Conservation (phyloP, 2,329 filamentous ascomycete species). For the Colletotrichum filicis region DNA sequence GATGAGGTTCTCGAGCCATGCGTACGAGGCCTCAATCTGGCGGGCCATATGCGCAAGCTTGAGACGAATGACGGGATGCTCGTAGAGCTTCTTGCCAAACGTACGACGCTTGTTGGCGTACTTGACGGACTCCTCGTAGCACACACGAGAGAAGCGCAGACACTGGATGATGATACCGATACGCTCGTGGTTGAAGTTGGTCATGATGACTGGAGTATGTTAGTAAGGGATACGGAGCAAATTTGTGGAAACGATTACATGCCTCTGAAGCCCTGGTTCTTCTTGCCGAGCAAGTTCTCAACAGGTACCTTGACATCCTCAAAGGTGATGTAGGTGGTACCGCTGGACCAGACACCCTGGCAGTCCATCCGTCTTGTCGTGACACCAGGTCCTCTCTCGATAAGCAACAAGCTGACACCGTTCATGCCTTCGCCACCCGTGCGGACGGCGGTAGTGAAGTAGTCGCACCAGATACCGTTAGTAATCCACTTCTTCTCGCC, state of each 20-base stretch:
- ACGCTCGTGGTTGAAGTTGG: constrained; percentile 99
- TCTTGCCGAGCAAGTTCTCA: constrained; percentile 98
- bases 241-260: constrained; percentile 35
- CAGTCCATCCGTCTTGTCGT: constrained; percentile 97
- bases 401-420: constrained; percentile 88
- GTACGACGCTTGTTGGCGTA: constrained; percentile 98
- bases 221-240: constrained; percentile 2
- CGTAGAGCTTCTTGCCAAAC: constrained; percentile 95
- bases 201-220: constrained; percentile 83
- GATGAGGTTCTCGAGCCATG: constrained; percentile 95
- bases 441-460: constrained; percentile 96
- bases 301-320: constrained; percentile 99
- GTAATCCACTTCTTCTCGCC: constrained; percentile 99
- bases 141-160: constrained; percentile 93
- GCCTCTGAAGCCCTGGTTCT: constrained; percentile 96
- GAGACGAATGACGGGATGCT: constrained; percentile 96
- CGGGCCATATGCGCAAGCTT: constrained; percentile 99
- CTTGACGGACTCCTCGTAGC: constrained; percentile 95
- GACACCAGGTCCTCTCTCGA: constrained; percentile 90
- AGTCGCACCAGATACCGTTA: constrained; percentile 96
- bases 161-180: constrained; percentile 99
- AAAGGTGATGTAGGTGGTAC: constrained; percentile 97
- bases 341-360: constrained; percentile 95
- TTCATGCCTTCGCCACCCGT: constrained; percentile 93
- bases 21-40: constrained; percentile 96